These are phyloP conservation scores for Fennellomyces sp. DNA, from an alignment of 371 early-diverging fungal species.

Conservation along the genomic window DNA sequence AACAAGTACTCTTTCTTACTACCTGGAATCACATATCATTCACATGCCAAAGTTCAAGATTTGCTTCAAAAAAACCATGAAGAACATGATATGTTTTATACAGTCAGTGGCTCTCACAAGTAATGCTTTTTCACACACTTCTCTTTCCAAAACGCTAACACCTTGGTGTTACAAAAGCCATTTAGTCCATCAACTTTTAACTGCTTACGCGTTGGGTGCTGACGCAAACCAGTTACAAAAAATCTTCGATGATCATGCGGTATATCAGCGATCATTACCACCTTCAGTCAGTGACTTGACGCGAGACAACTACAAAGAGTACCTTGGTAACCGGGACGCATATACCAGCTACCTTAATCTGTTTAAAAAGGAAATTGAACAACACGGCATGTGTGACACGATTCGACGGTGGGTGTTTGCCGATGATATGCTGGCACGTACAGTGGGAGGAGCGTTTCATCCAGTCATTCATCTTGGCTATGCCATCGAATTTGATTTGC, in stretches of 20 bases:
- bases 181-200: constrained; percentile 53
- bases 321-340: constrained; percentile 42
- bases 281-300: constrained; percentile 31
- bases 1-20: constrained; percentile 17
- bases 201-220: constrained; percentile 58
- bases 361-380: constrained; percentile 49
- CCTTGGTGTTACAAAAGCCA: constrained; percentile 32
- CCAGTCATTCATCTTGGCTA: constrained; percentile 70
- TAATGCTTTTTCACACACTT: constrained; percentile 5
- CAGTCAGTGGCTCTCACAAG: constrained; percentile 45
- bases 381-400: constrained; percentile 38
- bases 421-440: constrained; percentile 37
- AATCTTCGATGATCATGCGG: constrained; percentile 50
- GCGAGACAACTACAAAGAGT: constrained; percentile 33
- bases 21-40: constrained; percentile 35
- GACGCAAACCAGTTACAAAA: constrained; percentile 42
- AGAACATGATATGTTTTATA: constrained; percentile 48
- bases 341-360: constrained; percentile 51
- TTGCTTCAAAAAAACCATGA: constrained; percentile 35
- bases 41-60: constrained; percentile 29
- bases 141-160: not conserved
- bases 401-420: constrained; percentile 50
- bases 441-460: constrained; percentile 55
- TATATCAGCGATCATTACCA: constrained; percentile 31
- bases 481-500: constrained; percentile 65